phyloP scores from a whole-genome alignment of 352 stramenopile species.

The Globisporangium paroecandrum region DNA sequence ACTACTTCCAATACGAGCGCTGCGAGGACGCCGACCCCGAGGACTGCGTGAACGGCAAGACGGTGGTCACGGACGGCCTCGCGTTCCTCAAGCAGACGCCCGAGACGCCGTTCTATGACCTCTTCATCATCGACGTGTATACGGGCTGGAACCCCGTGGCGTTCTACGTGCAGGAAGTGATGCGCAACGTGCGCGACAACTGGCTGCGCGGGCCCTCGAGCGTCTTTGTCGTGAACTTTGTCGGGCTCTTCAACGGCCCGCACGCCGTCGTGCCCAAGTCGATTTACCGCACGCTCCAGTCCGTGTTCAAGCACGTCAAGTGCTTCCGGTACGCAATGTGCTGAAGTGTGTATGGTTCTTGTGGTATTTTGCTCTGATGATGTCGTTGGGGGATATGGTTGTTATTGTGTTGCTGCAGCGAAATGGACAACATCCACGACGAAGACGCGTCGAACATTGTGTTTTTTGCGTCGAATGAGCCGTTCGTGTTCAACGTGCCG shows the following conservation, averaged over 20 bases:
- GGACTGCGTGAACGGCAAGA: constrained; percentile 45
- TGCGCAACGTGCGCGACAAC: constrained; percentile 41
- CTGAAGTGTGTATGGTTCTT: not conserved
- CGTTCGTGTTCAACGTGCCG: constrained; percentile 62
- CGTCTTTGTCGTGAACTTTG: constrained; percentile 80
- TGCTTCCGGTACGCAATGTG: constrained; percentile 33
- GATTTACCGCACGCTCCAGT: constrained; percentile 65
- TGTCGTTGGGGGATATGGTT: not conserved
- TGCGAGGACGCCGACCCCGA: constrained; percentile 41
- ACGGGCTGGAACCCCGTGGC: constrained; percentile 61
- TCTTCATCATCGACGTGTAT: constrained; percentile 22
- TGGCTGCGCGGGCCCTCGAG: constrained; percentile 45
- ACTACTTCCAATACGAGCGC: constrained; percentile 70
- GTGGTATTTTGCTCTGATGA: no score
- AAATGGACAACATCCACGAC: constrained; percentile 43
- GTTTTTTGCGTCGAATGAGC: constrained; percentile 70
- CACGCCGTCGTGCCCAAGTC: constrained; percentile 52
- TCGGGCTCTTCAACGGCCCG: constrained; percentile 56
- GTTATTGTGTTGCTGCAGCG: constrained; percentile 18
- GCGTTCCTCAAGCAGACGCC: constrained; percentile 48
- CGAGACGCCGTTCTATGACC: constrained; percentile 20
- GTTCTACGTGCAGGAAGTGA: constrained; percentile 66
- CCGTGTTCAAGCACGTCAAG: constrained; percentile 70
- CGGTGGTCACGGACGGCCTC: constrained; percentile 65
- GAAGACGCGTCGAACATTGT: constrained; percentile 59